phyloP scores from a whole-genome alignment of 2,329 filamentous ascomycete genomes.

The Alternaria ethzedia region DNA sequence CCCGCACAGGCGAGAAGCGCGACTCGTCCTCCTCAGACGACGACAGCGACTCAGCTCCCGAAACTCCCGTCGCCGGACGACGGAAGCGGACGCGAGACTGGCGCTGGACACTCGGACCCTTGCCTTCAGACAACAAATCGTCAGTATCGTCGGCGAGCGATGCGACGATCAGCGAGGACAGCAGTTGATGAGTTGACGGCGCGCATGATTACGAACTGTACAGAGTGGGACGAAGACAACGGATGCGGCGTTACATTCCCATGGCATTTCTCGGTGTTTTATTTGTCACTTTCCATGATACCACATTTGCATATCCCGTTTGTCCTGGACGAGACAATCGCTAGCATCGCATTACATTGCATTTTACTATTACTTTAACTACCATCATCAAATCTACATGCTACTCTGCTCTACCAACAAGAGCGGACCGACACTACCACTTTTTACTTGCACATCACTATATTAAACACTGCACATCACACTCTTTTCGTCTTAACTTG shows the following conservation, averaged over 20 bases:
- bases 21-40: constrained; percentile 54
- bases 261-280: constrained; percentile 15
- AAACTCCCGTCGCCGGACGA: constrained; percentile 61
- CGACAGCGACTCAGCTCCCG: constrained; percentile 57
- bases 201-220: constrained; percentile 2
- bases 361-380: constrained; percentile 1
- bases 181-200: constrained; percentile 21
- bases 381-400: background rate
- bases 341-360: constrained; percentile 3
- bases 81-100: constrained; percentile 62
- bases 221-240: background rate
- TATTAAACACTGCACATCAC: background rate
- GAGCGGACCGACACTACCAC: background rate
- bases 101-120: constrained; percentile 63
- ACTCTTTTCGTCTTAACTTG: background rate
- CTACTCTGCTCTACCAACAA: background rate
- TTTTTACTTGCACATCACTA: background rate
- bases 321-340: constrained; percentile 2
- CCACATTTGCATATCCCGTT: constrained; percentile 8
- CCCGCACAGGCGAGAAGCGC: constrained; percentile 51
- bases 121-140: constrained; percentile 37
- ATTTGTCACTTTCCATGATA: constrained; percentile 10
- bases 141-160: constrained; percentile 32
- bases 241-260: constrained; percentile 3
- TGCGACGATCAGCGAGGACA: constrained; percentile 36